These are phyloP conservation scores for Boletus subparvulus DNA, from an alignment of 768 basidiomycete genomes.

Conservation along the genomic window DNA sequence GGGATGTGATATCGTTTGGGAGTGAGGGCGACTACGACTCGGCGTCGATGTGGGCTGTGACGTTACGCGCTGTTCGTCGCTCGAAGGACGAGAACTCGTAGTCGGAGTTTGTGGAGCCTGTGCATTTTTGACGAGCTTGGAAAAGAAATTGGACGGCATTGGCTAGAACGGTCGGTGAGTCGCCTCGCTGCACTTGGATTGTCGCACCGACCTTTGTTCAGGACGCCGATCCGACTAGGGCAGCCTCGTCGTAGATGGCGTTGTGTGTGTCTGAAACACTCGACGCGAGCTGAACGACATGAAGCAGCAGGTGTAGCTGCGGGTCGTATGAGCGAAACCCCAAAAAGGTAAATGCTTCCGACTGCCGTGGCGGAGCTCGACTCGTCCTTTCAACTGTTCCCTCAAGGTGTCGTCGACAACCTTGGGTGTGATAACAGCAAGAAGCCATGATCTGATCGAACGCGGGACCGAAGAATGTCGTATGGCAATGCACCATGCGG, in stretches of 20 bases:
- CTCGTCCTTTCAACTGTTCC: not conserved
- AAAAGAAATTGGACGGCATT: conserved; percentile 31
- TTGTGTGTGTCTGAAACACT: not conserved
- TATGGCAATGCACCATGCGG: not conserved
- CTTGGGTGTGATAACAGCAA: not conserved
- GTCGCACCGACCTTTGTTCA: conserved; percentile 4
- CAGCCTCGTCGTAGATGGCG: not conserved
- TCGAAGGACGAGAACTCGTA: not conserved
- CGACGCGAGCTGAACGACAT: not conserved
- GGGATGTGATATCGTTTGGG: conserved; percentile 13
- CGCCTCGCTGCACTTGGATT: too few relatives aligned
- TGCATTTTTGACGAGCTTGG: conserved; percentile 31
- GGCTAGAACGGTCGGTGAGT: not conserved
- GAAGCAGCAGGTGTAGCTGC: not conserved
- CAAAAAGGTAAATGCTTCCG: conserved; percentile 1
- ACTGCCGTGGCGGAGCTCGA: not conserved
- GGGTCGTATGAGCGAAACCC: conserved; percentile 1
- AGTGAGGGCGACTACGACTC: conserved; percentile 2
- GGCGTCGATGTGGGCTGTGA: not conserved
- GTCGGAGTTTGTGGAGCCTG: conserved; percentile 9
- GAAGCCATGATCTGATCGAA: not conserved
- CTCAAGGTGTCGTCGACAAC: too few relatives aligned
- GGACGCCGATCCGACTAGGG: not conserved
- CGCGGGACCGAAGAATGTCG: not conserved
- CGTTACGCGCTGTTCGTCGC: not conserved